These are phyloP conservation scores for Epicoccum sorghinum DNA, from an alignment of 2,329 filamentous ascomycete genomes.

Conservation along the genomic window DNA sequence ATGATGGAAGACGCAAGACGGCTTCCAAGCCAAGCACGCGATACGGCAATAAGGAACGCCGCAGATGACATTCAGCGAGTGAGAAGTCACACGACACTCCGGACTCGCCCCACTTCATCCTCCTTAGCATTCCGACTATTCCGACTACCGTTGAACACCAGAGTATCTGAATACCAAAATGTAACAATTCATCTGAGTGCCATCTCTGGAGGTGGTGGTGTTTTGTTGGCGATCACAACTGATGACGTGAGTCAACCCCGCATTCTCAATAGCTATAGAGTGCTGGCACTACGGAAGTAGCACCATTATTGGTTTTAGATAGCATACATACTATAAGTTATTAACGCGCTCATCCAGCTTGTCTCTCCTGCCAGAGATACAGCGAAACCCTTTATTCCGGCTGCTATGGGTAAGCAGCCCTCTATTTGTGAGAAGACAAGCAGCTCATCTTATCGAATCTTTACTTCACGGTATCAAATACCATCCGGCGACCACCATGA, in stretches of 20 bases:
- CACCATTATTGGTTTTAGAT: not conserved
- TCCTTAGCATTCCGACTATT: constrained; percentile 9
- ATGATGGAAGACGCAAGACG: constrained; percentile 16
- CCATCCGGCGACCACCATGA: too few species aligned
- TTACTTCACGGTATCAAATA: too few species aligned
- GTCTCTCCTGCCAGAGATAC: too few species aligned
- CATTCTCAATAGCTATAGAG: not conserved
- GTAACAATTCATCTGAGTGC: not conserved
- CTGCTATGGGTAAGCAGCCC: too few species aligned
- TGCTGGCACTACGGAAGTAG: not conserved
- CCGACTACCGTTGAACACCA: not conserved
- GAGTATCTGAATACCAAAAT: not conserved
- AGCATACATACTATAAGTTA: too few species aligned
- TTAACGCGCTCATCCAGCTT: too few species aligned
- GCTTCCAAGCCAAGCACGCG: constrained; percentile 24
- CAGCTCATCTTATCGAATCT: too few species aligned
- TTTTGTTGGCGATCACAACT: not conserved
- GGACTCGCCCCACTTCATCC: constrained; percentile 17
- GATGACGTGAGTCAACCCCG: constrained; percentile 3
- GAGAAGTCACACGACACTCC: constrained; percentile 26
- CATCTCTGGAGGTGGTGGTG: not conserved
- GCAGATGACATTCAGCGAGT: constrained; percentile 24
- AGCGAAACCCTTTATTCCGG: too few species aligned
- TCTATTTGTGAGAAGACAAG: too few species aligned
- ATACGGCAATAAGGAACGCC: constrained; percentile 34